Conservation (phyloP, 495 filamentous ascomycete species). For the Penicillium tannophilum region DNA sequence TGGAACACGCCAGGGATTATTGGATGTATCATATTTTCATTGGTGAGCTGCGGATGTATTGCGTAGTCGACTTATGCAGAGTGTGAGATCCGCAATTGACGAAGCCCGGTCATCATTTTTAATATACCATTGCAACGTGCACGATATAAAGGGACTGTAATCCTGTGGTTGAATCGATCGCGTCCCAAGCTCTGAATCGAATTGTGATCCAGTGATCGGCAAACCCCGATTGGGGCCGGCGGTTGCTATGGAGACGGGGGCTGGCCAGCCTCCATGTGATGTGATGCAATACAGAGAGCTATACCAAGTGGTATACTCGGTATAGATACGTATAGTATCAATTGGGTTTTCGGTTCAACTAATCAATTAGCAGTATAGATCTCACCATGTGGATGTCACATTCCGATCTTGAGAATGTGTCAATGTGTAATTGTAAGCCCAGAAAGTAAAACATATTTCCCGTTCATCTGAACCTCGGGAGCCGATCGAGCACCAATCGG, state of each 20-base stretch:
- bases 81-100: not conserved
- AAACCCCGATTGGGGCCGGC: conserved; percentile 14
- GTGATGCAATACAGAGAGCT: not conserved
- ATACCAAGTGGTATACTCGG: not conserved
- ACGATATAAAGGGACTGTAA: too few species aligned
- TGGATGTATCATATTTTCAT: conserved; percentile 6
- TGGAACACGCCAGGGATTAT: conserved; percentile 3
- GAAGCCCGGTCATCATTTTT: not conserved
- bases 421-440: too few species aligned
- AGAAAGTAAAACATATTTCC: not conserved
- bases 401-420: not conserved
- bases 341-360: too few species aligned
- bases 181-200: conserved; percentile 8
- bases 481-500: conserved; percentile 20
- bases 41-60: not conserved
- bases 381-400: not conserved
- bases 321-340: not conserved
- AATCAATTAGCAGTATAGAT: not conserved
- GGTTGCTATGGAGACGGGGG: conserved; percentile 17
- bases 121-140: too few species aligned
- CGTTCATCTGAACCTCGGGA: conserved; percentile 16
- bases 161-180: conserved; percentile 8
- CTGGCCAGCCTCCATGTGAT: conserved; percentile 16
- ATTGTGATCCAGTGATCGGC: conserved; percentile 2
- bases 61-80: not conserved